phyloP scores from a whole-genome alignment of 805 yeast species.

The Ogataea ramenticola region DNA sequence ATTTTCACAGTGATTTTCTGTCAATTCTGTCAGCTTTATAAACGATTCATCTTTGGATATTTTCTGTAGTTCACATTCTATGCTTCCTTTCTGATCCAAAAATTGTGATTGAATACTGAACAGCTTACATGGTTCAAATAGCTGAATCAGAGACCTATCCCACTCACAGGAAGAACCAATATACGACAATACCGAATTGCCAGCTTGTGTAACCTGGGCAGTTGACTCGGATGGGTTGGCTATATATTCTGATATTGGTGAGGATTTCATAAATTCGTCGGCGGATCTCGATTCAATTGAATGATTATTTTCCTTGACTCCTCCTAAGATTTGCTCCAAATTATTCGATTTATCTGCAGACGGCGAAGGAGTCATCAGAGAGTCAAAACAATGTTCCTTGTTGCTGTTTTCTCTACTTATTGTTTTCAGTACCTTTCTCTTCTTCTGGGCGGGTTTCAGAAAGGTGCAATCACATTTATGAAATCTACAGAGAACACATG shows the following conservation, averaged over 20 bases:
- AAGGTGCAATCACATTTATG: constrained; percentile 10
- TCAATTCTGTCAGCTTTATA: constrained; percentile 1
- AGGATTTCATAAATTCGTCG: neutral
- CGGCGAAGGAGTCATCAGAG: too few species aligned
- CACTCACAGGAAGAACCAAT: constrained; percentile 10
- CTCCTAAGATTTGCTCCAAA: too few species aligned
- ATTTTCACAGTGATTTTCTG: neutral
- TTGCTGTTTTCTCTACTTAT: too few species aligned
- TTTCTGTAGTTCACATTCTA: constrained; percentile 4
- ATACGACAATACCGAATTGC: neutral
- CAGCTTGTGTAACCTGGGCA: neutral
- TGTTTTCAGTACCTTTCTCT: neutral
- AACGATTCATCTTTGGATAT: constrained; percentile 4
- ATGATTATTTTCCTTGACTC: too few species aligned
- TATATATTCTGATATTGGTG: neutral
- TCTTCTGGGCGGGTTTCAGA: constrained; percentile 11
- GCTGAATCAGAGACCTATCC: constrained; percentile 5
- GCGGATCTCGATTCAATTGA: too few species aligned
- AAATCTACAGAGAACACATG: constrained; percentile 10
- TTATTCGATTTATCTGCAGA: too few species aligned
- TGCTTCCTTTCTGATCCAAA: neutral
- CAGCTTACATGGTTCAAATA: neutral
- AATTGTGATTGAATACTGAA: constrained; percentile 3
- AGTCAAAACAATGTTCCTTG: too few species aligned
- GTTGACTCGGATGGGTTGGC: too few species aligned